Percentiles rank a stretch among this genome's conserved stretches.
phyloP scores from a whole-genome alignment of 1,284 basidiomycete species.

The Ceratobasidium sp. region DNA sequence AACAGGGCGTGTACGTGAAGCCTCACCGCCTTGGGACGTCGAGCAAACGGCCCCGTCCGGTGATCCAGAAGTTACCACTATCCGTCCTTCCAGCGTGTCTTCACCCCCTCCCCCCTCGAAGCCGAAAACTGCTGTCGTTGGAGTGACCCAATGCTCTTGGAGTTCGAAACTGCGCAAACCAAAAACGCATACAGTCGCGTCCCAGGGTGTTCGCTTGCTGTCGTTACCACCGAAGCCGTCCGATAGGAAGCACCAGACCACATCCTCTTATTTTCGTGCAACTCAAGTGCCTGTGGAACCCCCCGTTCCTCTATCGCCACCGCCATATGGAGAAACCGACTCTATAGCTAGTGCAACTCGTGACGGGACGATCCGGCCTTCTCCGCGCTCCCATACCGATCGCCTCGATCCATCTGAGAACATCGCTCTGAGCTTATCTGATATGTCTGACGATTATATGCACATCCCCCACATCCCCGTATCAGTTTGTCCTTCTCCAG shows the following conservation, averaged over 20 bases:
- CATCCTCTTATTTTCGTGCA: slow-evolving; percentile 23
- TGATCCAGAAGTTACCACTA: not conserved
- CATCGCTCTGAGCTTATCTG: too few species aligned
- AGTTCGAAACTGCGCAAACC: slow-evolving; percentile 16
- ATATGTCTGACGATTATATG: too few species aligned
- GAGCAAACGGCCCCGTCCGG: not conserved
- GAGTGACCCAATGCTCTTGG: slow-evolving; percentile 16
- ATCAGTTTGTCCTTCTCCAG: not conserved
- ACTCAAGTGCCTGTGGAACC: not conserved
- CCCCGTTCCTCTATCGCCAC: not conserved
- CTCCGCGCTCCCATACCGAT: too few species aligned
- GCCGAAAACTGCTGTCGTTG: not conserved
- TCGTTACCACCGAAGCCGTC: too few species aligned
- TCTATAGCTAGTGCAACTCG: not conserved
- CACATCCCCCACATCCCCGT: too few species aligned
- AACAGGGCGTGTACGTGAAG: slow-evolving; percentile 10
- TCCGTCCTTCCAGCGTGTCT: not conserved
- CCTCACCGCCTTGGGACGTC: slow-evolving; percentile 26
- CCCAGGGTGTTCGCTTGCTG: not conserved
- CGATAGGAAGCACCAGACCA: not conserved
- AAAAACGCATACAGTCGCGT: not conserved
- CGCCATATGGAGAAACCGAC: not conserved
- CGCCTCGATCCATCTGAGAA: too few species aligned
- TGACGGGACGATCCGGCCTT: too few species aligned
- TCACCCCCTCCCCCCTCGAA: not conserved